phyloP scores from a whole-genome alignment of 2,329 filamentous ascomycete species.

The Metarhizium sp. region DNA sequence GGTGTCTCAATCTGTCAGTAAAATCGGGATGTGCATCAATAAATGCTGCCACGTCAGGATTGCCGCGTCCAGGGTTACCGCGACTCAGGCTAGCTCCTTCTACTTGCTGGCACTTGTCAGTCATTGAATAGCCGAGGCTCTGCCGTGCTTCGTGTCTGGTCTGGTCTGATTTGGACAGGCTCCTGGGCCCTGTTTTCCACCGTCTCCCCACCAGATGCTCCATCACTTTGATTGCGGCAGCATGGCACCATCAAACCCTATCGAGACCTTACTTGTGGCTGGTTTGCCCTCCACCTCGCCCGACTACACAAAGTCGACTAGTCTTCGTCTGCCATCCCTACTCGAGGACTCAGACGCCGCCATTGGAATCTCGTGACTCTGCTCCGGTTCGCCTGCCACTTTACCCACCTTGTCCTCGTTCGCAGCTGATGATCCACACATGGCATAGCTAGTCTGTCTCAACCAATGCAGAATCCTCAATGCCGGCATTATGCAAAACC shows the following conservation, averaged over 20 bases:
- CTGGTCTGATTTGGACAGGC: no score
- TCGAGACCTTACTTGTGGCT: background rate
- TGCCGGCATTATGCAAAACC: background rate
- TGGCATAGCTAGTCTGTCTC: background rate
- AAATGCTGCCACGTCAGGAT: no score
- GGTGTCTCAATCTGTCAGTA: no score
- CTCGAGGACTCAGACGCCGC: background rate
- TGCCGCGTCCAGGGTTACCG: no score
- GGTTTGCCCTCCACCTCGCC: background rate
- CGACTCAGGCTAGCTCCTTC: background rate
- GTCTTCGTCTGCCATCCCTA: background rate
- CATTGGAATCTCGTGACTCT: background rate
- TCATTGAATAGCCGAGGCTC: no score
- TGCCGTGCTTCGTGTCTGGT: no score
- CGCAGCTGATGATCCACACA: background rate
- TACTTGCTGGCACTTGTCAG: no score
- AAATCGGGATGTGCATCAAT: no score
- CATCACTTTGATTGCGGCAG: background rate
- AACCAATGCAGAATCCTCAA: background rate
- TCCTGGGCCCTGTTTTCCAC: no score
- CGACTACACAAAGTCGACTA: background rate
- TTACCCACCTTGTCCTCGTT: background rate
- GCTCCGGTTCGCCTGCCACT: background rate
- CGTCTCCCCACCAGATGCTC: background rate
- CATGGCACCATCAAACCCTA: background rate